Percentiles rank a stretch among this genome's conserved stretches.
Evolutionary conservation across 768 basidiomycete genomes (phyloP).

Genomic region (Naganishia antarctica): DNA sequence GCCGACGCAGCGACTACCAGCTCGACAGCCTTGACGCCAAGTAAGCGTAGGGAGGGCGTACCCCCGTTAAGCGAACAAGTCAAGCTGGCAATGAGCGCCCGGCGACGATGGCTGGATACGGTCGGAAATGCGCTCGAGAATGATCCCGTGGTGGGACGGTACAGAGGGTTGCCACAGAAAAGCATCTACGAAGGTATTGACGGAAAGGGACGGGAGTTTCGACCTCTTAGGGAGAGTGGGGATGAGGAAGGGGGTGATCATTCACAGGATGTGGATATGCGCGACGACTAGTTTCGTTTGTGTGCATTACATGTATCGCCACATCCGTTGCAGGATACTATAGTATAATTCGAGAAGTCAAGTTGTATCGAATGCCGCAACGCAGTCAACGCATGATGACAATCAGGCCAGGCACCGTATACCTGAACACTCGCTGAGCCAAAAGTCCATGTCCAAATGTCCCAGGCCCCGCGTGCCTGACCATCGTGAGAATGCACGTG

Average conservation of each 20-base stretch:
- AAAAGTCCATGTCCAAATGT: too few species aligned
- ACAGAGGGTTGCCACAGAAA: constrained; percentile 70
- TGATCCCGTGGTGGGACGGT: constrained; percentile 63
- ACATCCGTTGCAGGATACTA: too few species aligned
- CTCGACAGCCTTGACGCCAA: constrained; percentile 35
- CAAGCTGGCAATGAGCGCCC: constrained; percentile 61
- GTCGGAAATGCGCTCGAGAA: constrained; percentile 71
- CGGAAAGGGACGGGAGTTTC: constrained; percentile 27
- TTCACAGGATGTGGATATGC: background rate
- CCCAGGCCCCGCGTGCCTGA: too few species aligned
- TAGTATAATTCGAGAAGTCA: too few species aligned
- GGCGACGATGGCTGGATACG: constrained; percentile 70
- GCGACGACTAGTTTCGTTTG: background rate
- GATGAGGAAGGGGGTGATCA: background rate
- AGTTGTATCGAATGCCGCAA: too few species aligned
- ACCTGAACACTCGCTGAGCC: too few species aligned
- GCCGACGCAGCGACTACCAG: constrained; percentile 41
- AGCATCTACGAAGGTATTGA: constrained; percentile 69
- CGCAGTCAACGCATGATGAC: too few species aligned
- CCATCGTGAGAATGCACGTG: background rate
- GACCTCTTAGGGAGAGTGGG: background rate
- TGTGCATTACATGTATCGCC: too few species aligned
- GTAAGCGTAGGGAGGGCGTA: constrained; percentile 34
- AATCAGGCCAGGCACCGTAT: too few species aligned
- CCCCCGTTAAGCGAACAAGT: constrained; percentile 40